These are phyloP conservation scores for Candida loeiensis DNA, from an alignment of 805 yeast species.

Conservation along the genomic window DNA sequence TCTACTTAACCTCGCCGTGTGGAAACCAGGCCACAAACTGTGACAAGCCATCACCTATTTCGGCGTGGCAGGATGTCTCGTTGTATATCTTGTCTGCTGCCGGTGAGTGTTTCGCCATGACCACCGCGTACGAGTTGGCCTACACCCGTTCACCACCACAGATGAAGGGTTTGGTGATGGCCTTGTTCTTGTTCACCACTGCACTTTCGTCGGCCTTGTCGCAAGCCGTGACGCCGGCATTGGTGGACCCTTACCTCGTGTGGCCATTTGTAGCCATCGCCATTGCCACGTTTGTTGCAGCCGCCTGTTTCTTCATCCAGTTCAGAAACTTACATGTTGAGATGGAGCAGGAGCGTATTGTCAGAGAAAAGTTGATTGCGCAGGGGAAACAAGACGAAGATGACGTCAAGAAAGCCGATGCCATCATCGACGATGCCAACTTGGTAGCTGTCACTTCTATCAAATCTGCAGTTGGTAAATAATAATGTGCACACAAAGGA, in stretches of 20 bases:
- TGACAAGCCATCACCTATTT: slow-evolving; percentile 25
- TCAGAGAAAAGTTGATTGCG: slow-evolving; percentile 19
- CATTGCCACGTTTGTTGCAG: slow-evolving; percentile 33
- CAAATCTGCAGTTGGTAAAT: slow-evolving; percentile 27
- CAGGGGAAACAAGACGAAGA: background rate
- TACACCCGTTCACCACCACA: slow-evolving; percentile 49
- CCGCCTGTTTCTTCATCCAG: slow-evolving; percentile 30
- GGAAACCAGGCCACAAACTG: slow-evolving; percentile 44
- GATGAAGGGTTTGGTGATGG: slow-evolving; percentile 50
- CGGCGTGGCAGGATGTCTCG: slow-evolving; percentile 29
- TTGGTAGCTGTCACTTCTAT: slow-evolving; percentile 28
- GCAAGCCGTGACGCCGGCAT: slow-evolving; percentile 38
- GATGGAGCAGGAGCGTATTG: slow-evolving; percentile 35
- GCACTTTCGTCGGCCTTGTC: slow-evolving; percentile 49
- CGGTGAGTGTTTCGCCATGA: slow-evolving; percentile 51
- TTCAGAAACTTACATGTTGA: slow-evolving; percentile 39
- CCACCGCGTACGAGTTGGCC: slow-evolving; percentile 53
- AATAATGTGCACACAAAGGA: slow-evolving; percentile 1
- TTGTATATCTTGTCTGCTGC: slow-evolving; percentile 44
- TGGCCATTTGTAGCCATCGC: slow-evolving; percentile 43
- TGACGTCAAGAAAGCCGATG: slow-evolving; percentile 1
- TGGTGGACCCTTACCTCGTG: slow-evolving; percentile 39
- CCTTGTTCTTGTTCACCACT: slow-evolving; percentile 40
- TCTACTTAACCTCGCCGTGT: slow-evolving; percentile 50
- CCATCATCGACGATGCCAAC: slow-evolving; percentile 17